Percentiles rank a stretch among this genome's conserved stretches.
These are phyloP conservation scores for Sphaerostilbella broomeana DNA, from an alignment of 2,329 filamentous ascomycete genomes.

Conservation along the genomic window DNA sequence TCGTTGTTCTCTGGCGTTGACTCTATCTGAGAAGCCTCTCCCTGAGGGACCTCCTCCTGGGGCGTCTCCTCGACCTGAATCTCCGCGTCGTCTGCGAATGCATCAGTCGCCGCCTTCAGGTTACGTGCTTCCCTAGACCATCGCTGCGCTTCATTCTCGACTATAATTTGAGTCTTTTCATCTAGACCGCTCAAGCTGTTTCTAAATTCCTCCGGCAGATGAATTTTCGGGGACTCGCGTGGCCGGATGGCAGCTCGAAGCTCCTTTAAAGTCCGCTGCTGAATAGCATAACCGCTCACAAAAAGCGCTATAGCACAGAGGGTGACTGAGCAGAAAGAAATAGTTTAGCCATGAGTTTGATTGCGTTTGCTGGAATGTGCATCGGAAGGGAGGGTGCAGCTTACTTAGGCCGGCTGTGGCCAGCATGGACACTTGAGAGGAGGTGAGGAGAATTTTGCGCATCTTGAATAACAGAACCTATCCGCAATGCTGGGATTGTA, in stretches of 20 bases:
- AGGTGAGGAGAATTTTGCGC: conserved; percentile 54
- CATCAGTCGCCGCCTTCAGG: conserved; percentile 1
- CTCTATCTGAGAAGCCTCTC: conserved; percentile 20
- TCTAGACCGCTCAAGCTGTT: conserved; percentile 38
- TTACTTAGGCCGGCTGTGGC: conserved; percentile 58
- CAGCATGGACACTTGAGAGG: conserved; percentile 63
- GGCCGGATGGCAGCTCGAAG: conserved; percentile 65
- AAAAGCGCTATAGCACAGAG: conserved; percentile 78
- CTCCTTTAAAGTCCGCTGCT: conserved; percentile 76
- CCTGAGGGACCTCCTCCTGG: conserved; percentile 12
- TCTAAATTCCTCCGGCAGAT: conserved; percentile 46
- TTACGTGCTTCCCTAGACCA: conserved; percentile 20
- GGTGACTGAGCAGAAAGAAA: conserved; percentile 46
- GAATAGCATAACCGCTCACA: conserved; percentile 77
- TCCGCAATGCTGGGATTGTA: too few species aligned
- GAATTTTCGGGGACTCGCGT: conserved; percentile 39
- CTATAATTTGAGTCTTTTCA: conserved; percentile 38
- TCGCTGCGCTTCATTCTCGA: conserved; percentile 30
- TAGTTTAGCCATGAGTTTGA: neutral
- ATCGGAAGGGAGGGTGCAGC: conserved; percentile 19
- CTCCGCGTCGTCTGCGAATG: conserved; percentile 25
- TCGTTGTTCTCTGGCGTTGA: conserved; percentile 7
- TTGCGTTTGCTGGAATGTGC: neutral
- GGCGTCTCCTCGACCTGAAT: conserved; percentile 15
- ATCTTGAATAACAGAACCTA: too few species aligned